Percentiles rank a stretch among this genome's conserved stretches.
Evolutionary conservation across 345 rosid genomes (phyloP).

Genomic region (Psidium guajava): DNA sequence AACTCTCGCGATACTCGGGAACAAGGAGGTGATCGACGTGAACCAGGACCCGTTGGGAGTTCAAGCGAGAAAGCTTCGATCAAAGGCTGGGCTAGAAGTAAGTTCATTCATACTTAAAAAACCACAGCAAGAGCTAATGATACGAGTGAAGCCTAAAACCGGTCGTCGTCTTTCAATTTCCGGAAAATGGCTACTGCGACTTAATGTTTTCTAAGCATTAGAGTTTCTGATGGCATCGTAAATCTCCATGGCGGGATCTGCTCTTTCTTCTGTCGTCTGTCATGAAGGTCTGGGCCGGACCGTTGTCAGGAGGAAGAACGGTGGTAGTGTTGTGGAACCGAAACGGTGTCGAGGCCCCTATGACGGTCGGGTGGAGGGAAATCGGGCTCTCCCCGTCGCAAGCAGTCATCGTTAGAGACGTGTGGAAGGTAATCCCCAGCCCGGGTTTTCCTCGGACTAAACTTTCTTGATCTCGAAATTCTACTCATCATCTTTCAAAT

Average conservation of each 20-base stretch:
- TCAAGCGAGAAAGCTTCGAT: slow-evolving; percentile 36
- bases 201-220: neutral
- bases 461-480: neutral
- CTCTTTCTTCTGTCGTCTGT: neutral
- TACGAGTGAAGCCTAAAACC: neutral
- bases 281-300: slow-evolving; percentile 41
- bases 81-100: slow-evolving; percentile 29
- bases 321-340: slow-evolving; percentile 41
- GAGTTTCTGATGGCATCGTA: neutral
- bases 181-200: neutral
- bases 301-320: slow-evolving; percentile 17
- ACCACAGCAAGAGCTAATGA: neutral
- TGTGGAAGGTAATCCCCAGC: slow-evolving; percentile 29
- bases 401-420: slow-evolving; percentile 17
- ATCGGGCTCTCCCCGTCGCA: slow-evolving; percentile 20
- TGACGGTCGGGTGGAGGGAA: slow-evolving; percentile 34
- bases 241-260: neutral
- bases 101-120: neutral
- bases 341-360: slow-evolving; percentile 13
- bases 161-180: neutral
- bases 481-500: neutral
- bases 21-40: slow-evolving; percentile 38
- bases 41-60: slow-evolving; percentile 44
- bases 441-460: neutral
- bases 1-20: slow-evolving; percentile 26